Evolutionary conservation across 164 flowering plant genomes (phyloP).

Genomic region (Stephania cephalantha): DNA sequence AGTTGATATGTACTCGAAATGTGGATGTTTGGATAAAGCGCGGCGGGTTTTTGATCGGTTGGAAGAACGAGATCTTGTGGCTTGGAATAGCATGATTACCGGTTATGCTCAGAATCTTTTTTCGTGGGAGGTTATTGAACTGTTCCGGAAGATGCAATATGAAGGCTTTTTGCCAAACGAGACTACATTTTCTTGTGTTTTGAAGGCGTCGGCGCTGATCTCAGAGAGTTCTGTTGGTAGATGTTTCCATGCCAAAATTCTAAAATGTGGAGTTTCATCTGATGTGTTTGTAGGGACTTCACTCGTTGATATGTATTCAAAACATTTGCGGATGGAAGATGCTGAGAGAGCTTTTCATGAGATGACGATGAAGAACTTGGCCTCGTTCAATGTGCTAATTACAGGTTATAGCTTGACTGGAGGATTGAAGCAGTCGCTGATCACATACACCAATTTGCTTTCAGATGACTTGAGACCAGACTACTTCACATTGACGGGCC

Average conservation of each 20-base stretch:
- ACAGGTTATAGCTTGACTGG: conserved; percentile 9
- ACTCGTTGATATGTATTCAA: conserved; percentile 12
- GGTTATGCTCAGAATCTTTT: conserved; percentile 6
- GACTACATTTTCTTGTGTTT: conserved; percentile 8
- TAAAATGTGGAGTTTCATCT: background rate
- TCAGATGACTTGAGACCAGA: conserved; percentile 6
- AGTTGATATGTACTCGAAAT: conserved; percentile 11
- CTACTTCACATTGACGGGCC: conserved; percentile 6
- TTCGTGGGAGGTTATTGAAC: background rate
- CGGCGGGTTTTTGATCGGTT: conserved; percentile 2
- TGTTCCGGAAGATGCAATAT: conserved; percentile 3
- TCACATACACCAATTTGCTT: background rate
- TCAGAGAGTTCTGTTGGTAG: background rate
- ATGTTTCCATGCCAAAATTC: conserved; percentile 6
- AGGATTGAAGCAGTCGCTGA: background rate
- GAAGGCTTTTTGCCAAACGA: conserved; percentile 11
- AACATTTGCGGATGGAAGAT: background rate
- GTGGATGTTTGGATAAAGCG: conserved; percentile 2
- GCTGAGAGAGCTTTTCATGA: conserved; percentile 12
- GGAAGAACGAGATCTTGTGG: conserved; percentile 8
- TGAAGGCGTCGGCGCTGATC: conserved; percentile 7
- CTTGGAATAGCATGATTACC: conserved; percentile 10
- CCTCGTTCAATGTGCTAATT: conserved; percentile 7
- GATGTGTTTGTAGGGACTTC: conserved; percentile 10
- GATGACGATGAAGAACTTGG: conserved; percentile 2